Conservation (phyloP, 345 rosid species). For the Euphorbia peplus region DNA sequence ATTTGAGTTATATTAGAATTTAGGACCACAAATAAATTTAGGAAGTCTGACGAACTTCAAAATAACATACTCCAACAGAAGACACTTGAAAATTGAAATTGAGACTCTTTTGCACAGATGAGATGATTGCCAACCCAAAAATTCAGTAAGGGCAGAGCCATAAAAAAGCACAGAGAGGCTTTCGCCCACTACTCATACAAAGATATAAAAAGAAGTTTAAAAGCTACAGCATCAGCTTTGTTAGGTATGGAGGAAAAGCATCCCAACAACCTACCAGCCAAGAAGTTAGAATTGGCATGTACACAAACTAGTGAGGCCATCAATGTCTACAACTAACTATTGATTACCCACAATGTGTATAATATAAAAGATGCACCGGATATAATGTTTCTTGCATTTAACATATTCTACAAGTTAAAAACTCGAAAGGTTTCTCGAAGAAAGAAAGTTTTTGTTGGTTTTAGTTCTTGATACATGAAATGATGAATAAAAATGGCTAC, state of each 20-base stretch:
- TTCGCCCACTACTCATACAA: background rate
- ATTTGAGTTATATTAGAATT: no score
- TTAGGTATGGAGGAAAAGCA: background rate
- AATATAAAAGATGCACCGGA: background rate
- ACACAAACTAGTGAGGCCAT: background rate
- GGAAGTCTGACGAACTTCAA: background rate
- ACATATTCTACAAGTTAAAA: background rate
- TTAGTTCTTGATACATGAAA: background rate
- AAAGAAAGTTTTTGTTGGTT: background rate
- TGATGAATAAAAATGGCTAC: conserved; percentile 32
- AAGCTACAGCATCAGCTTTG: background rate
- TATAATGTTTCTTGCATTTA: background rate
- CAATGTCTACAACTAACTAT: no score
- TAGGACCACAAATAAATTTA: background rate
- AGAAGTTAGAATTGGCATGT: background rate
- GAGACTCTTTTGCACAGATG: background rate
- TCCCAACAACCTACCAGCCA: background rate
- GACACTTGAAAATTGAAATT: background rate
- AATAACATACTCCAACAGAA: background rate
- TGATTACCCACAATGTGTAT: no score
- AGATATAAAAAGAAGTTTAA: background rate
- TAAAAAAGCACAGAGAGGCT: background rate
- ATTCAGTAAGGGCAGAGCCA: background rate
- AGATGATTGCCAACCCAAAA: background rate
- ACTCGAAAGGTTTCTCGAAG: background rate